Evolutionary conservation across 1,284 basidiomycete genomes (phyloP).

Genomic region (Microbotryum scabiosae): DNA sequence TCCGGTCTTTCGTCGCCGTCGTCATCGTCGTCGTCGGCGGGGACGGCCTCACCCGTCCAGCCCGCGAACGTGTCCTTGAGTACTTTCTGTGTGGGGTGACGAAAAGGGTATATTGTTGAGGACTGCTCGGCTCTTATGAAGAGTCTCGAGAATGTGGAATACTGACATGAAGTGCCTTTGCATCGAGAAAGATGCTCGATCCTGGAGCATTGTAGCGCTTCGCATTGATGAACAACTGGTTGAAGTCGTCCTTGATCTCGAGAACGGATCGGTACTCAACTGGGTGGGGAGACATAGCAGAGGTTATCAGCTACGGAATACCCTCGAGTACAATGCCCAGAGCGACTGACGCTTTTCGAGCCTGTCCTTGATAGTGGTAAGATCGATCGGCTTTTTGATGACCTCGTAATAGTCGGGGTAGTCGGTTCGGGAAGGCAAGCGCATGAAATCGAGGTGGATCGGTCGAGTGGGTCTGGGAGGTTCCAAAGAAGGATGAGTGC

Average conservation of each 20-base stretch:
- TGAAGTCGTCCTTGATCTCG: slow-evolving; percentile 30
- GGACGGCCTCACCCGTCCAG: slow-evolving; percentile 19
- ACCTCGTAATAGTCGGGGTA: slow-evolving; percentile 34
- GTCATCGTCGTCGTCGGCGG: slow-evolving; percentile 19
- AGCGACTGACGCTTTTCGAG: slow-evolving; percentile 15
- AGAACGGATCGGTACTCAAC: slow-evolving; percentile 20
- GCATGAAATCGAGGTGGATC: slow-evolving; percentile 22
- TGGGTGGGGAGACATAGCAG: background rate
- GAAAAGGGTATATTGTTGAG: background rate
- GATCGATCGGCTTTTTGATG: slow-evolving; percentile 30
- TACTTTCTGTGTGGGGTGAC: slow-evolving; percentile 6
- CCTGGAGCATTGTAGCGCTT: slow-evolving; percentile 32
- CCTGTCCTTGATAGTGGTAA: slow-evolving; percentile 22
- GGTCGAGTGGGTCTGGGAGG: slow-evolving; percentile 1
- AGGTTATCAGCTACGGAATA: too few species aligned
- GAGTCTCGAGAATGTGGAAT: background rate
- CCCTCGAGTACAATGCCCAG: background rate
- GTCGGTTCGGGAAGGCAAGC: slow-evolving; percentile 25
- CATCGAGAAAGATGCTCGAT: slow-evolving; percentile 30
- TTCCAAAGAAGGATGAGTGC: background rate
- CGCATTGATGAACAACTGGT: slow-evolving; percentile 34
- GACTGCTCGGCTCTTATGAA: too few species aligned
- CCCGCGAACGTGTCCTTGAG: slow-evolving; percentile 16
- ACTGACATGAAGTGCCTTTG: slow-evolving; percentile 29
- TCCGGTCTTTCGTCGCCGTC: background rate